These are phyloP conservation scores for Penicillium cinerascens DNA, from an alignment of 495 filamentous ascomycete genomes.

Conservation along the genomic window DNA sequence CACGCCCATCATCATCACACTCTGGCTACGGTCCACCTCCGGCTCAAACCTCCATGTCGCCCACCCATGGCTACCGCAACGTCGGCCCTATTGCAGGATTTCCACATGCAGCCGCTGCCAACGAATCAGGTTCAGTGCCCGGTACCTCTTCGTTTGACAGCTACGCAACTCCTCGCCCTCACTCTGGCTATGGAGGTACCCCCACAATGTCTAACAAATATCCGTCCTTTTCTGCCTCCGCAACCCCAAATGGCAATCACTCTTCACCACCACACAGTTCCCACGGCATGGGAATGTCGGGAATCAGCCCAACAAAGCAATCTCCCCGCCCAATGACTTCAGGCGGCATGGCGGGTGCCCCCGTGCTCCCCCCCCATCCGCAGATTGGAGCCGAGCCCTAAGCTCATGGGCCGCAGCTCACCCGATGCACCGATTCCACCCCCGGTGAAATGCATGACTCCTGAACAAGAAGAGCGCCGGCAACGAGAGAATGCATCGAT, in stretches of 20 bases:
- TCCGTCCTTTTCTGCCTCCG: slow-evolving; percentile 31
- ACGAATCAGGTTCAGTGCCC: slow-evolving; percentile 22
- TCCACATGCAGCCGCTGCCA: slow-evolving; percentile 27
- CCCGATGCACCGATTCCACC: slow-evolving; percentile 45
- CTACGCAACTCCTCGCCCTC: slow-evolving; percentile 32
- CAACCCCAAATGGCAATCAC: slow-evolving; percentile 35
- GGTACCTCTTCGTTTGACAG: slow-evolving; percentile 36
- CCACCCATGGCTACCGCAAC: slow-evolving; percentile 46
- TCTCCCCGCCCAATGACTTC: slow-evolving; percentile 49
- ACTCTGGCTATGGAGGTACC: slow-evolving; percentile 22
- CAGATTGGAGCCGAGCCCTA: slow-evolving; percentile 47
- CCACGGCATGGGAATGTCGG: slow-evolving; percentile 56
- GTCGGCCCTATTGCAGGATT: slow-evolving; percentile 47
- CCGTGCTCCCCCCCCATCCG: slow-evolving; percentile 49
- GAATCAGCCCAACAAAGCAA: slow-evolving; percentile 76
- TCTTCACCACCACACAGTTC: slow-evolving; percentile 45
- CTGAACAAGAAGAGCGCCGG: slow-evolving; percentile 45
- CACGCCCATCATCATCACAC: slow-evolving; percentile 47
- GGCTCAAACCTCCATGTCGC: slow-evolving; percentile 48
- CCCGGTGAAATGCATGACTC: slow-evolving; percentile 47
- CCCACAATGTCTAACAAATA: slow-evolving; percentile 26
- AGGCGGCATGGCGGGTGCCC: slow-evolving; percentile 42
- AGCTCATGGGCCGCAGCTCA: slow-evolving; percentile 48
- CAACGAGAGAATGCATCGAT: slow-evolving; percentile 39
- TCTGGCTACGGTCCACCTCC: slow-evolving; percentile 40